These are phyloP conservation scores for Trametopsis cervina DNA, from an alignment of 768 basidiomycete genomes.

Conservation along the genomic window DNA sequence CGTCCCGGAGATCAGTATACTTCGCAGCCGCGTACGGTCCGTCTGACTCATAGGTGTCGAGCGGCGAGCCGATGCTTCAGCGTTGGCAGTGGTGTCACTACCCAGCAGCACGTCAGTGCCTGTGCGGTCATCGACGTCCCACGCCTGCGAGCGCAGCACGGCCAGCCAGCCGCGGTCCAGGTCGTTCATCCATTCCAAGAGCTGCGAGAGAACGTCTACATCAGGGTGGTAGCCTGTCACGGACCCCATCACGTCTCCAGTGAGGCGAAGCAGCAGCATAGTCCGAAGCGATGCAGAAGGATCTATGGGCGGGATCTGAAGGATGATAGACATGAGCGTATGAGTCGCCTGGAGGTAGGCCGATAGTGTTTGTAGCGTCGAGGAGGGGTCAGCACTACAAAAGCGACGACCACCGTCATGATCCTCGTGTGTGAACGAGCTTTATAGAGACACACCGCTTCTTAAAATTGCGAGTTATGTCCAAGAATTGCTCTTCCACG, in stretches of 20 bases:
- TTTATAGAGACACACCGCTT: constrained; percentile 51
- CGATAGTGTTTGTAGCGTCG: constrained; percentile 48
- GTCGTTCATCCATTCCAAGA: constrained; percentile 64
- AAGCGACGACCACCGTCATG: neutral
- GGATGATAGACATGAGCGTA: constrained; percentile 49
- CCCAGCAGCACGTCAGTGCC: constrained; percentile 38
- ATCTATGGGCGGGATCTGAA: constrained; percentile 70
- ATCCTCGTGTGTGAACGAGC: neutral
- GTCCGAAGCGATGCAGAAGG: constrained; percentile 64
- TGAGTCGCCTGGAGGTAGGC: constrained; percentile 55
- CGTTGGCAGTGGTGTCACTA: constrained; percentile 25
- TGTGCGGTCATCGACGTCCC: constrained; percentile 46
- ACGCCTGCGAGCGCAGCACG: constrained; percentile 55
- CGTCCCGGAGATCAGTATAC: constrained; percentile 55
- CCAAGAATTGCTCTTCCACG: constrained; percentile 58
- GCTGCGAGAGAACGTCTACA: constrained; percentile 36
- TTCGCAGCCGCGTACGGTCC: constrained; percentile 62
- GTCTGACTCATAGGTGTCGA: constrained; percentile 58
- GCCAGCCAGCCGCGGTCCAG: constrained; percentile 71
- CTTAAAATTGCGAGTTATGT: constrained; percentile 62
- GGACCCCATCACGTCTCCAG: constrained; percentile 54
- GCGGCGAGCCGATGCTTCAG: constrained; percentile 20
- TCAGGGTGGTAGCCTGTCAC: constrained; percentile 55
- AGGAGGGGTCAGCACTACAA: constrained; percentile 37
- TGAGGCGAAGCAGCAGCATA: constrained; percentile 63